Evolutionary conservation across 202 grass and related monocot genomes (phyloP).

Genomic region (Musa balbisiana): DNA sequence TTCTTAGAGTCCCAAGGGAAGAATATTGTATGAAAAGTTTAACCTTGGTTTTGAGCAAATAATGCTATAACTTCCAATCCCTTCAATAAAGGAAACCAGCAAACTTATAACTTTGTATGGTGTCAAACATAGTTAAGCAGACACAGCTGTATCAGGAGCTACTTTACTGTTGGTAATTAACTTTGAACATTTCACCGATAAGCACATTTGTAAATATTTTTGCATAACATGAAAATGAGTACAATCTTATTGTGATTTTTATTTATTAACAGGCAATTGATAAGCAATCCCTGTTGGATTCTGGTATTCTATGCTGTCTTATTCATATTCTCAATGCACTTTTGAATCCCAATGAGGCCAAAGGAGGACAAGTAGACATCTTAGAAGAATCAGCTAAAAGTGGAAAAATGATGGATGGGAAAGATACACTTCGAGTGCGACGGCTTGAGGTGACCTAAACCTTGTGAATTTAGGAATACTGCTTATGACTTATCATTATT

Average conservation of each 20-base stretch:
- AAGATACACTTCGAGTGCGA: constrained; percentile 37
- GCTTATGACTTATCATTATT: neutral
- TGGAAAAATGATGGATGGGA: constrained; percentile 51
- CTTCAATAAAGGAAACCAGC: no score
- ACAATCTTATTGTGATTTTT: constrained; percentile 15
- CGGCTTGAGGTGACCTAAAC: constrained; percentile 62
- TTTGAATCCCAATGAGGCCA: constrained; percentile 54
- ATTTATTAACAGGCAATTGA: constrained; percentile 59
- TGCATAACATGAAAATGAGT: constrained; percentile 16
- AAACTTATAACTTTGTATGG: neutral
- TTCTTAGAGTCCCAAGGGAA: no score
- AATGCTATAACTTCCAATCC: no score
- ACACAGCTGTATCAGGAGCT: neutral
- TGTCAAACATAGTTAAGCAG: neutral
- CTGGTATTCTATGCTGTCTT: constrained; percentile 95
- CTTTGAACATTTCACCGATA: neutral
- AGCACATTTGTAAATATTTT: no score
- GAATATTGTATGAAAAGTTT: no score
- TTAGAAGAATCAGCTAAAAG: constrained; percentile 37
- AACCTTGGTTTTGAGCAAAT: no score
- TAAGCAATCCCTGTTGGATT: constrained; percentile 89
- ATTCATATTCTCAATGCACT: constrained; percentile 92
- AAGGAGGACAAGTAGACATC: constrained; percentile 33
- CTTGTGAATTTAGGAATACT: neutral
- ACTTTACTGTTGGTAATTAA: neutral